Evolutionary conservation across 805 yeast species (phyloP), one percentile per base, ranked within the genome.

Genomic region (Candida adriatica): DNA sequence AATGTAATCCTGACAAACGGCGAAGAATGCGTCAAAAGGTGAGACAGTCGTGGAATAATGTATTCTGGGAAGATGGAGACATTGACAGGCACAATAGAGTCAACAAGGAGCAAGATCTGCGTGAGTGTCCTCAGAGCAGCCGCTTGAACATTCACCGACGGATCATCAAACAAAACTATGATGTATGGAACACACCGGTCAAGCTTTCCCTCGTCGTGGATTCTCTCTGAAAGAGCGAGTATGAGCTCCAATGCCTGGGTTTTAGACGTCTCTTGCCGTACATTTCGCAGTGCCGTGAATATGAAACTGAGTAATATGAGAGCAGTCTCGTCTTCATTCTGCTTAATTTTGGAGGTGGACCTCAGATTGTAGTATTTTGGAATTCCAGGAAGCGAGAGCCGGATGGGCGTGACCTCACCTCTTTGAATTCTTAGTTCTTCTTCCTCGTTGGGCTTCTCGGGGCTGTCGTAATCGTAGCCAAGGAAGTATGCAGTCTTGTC

Each of bases 121-220:
- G 94, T 74, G 27, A 84, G 49, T 2, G 78, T 61, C 27, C 73
- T 62, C 6, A 92, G 45, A 0, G 94, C 83, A 3, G 74, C 61
- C 2, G 76, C 68, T 31, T 79, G 82, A 4, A 86, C 92, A 27
- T 66, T 70, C 1, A 74, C 66, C 13, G 78, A 67, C 1, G 67
- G 59, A 38, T 85, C 95, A 31, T 82, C 86, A 10, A 88, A 53
- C 32, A 86, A 62, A n/a, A 74, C 60, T 15, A 84, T 69, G 16
- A 92, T 53, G 49, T 80, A 85, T 0, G 98, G 97, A 16, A 92
- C 55, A 19, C 86, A 75, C 27, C 96, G 59, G 53, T 92, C 96
- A 24, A 92, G 61, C 51, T 87, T 90, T 11, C 77, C 78, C 35
- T 83, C 94, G 51, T 92, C 97, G 16, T 73, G 71, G 2, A 86